Evolutionary conservation across 2,329 filamentous ascomycete genomes (phyloP).

Genomic region (Monilinia fructicola): DNA sequence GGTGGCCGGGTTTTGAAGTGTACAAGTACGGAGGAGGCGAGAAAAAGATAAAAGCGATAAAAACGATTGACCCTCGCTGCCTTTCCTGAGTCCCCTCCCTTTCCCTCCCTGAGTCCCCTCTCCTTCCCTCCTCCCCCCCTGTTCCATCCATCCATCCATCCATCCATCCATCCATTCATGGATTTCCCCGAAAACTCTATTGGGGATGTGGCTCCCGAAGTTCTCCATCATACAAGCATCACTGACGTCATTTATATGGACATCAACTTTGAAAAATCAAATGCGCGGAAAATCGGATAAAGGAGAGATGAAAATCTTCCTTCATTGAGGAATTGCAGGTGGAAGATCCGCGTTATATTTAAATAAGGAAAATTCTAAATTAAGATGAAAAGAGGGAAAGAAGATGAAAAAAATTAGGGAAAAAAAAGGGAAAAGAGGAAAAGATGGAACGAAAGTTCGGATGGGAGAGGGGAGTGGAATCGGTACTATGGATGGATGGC

Average conservation of each 20-base stretch:
- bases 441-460: not conserved
- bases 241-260: constrained; percentile 8
- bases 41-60: too few relatives aligned
- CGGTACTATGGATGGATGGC: too few relatives aligned
- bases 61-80: too few relatives aligned
- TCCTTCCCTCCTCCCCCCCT: too few relatives aligned
- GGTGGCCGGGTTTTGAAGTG: not conserved
- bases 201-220: not conserved
- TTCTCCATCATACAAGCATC: constrained; percentile 9
- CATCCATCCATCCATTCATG: not conserved
- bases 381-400: too few relatives aligned
- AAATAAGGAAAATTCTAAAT: not conserved
- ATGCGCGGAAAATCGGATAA: constrained; percentile 3
- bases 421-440: not conserved
- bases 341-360: not conserved
- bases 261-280: not conserved
- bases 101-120: too few relatives aligned
- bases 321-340: not conserved
- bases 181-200: not conserved
- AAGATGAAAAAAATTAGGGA: not conserved
- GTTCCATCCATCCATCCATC: too few relatives aligned
- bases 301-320: not conserved
- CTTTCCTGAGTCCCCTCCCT: too few relatives aligned
- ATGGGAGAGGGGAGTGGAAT: not conserved
- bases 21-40: too few relatives aligned